Percentiles rank a stretch among this genome's conserved stretches.
phyloP scores from a whole-genome alignment of 306 rosid species.

The Datisca glomerata region DNA sequence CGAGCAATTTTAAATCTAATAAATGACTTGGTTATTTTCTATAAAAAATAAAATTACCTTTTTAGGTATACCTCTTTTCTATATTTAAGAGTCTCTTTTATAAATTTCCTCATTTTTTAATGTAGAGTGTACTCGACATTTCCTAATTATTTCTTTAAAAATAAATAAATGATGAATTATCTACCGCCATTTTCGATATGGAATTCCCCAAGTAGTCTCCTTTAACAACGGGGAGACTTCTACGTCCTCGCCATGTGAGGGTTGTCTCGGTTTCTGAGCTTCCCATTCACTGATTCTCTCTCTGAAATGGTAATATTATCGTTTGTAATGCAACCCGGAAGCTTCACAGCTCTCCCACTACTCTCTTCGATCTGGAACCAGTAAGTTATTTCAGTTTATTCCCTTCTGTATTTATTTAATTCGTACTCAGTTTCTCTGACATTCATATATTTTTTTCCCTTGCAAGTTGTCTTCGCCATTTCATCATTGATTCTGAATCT shows the following conservation, averaged over 20 bases:
- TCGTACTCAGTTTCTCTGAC: constrained; percentile 8
- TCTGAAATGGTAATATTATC: constrained; percentile 9
- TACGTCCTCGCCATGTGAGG: constrained; percentile 71
- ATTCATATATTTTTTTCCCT: constrained; percentile 4
- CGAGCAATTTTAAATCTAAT: no score
- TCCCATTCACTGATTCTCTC: constrained; percentile 16
- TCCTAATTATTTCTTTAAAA: no score
- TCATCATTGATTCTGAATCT: constrained; percentile 26
- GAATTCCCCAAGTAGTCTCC: not conserved
- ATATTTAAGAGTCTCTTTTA: no score
- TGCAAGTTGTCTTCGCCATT: not conserved
- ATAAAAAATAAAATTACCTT: no score
- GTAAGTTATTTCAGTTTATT: constrained; percentile 21
- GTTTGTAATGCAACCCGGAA: constrained; percentile 15
- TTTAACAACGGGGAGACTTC: constrained; percentile 38
- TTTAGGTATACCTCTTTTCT: no score
- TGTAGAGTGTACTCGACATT: no score
- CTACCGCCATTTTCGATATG: constrained; percentile 7
- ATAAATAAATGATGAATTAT: not conserved
- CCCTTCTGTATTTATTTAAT: constrained; percentile 7
- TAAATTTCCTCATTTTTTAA: no score
- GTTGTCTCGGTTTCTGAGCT: constrained; percentile 63
- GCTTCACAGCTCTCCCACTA: constrained; percentile 25
- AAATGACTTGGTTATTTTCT: no score
- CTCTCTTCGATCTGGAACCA: constrained; percentile 39